Base-by-base conservation (phyloP, 2,329 filamentous ascomycete species). In the Grosmannia huntii region DNA sequence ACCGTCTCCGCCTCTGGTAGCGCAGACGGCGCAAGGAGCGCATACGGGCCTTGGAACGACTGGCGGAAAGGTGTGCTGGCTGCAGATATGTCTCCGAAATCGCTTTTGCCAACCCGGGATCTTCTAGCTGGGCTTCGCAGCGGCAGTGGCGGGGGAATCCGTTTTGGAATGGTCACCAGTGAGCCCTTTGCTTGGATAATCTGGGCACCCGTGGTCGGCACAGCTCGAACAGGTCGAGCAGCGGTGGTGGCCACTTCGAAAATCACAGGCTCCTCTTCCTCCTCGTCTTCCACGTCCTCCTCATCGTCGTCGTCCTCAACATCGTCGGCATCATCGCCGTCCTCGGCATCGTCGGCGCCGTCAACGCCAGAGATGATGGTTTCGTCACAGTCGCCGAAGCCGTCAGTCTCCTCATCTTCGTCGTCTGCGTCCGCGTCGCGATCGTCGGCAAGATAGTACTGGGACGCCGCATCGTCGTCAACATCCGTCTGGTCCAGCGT, bases 161-260 rank as follows among this genome's bases (percentile, higher is more conserved):
- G 81, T 72, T 92, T 95, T 14, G 88, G 84, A 60, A 96, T 95
- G 52, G 83, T 90, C 31, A 96, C 89, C 55, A 96, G 76, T 55
- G 86, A 86, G 27, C 90, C 89, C 66, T 88, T 86, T 46, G 83
- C 86, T 33, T 80, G 78, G 59, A 90, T 83, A 58, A 83, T 79
- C 57, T 86, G 83, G 3, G 87, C 82, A 57, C 83, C 78, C 57
- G 86, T 82, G 1, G 86, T 83, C 2, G 81, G 79, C 53, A 83
- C 74, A 56, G 83, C 79, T 7, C 78, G 76, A 19, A 82, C 73
- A 19, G 79, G 78, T 61, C 82, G 77, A 16, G 81, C 75, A 19
- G 81, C 75, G 6, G 79, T 74, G 5, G 78, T 74, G 14, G 75
- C 82, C 56, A 89, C 80, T 65, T 89, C 84, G 60, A 84, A 87